These are phyloP conservation scores for Apophysomyces trapeziformis DNA, from an alignment of 371 early-diverging fungal genomes.

Conservation along the genomic window DNA sequence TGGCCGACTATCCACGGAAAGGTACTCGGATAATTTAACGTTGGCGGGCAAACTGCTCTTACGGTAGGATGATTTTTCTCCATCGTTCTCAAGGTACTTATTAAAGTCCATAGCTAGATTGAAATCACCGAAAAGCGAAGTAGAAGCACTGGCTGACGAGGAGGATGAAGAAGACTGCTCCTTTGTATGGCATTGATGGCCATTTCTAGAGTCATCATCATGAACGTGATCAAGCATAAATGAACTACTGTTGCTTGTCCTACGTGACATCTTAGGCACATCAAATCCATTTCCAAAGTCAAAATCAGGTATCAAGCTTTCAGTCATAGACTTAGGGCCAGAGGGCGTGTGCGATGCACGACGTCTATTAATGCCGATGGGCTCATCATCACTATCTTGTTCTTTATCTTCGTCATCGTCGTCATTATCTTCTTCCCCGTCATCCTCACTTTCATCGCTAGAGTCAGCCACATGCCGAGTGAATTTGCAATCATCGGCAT, in stretches of 20 bases:
- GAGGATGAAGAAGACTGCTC: constrained; percentile 19
- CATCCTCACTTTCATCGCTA: constrained; percentile 52
- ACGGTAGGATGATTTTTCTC: constrained; percentile 17
- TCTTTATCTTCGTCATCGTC: constrained; percentile 38
- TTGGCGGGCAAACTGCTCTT: constrained; percentile 37
- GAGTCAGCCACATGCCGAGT: constrained; percentile 48
- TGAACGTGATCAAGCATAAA: constrained; percentile 4
- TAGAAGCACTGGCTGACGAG: constrained; percentile 17
- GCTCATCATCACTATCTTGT: constrained; percentile 47
- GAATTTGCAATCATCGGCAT: constrained; percentile 28
- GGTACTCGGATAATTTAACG: constrained; percentile 20
- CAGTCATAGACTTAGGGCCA: constrained; percentile 21
- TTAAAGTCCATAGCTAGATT: constrained; percentile 38
- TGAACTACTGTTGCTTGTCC: background rate
- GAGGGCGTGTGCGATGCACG: constrained; percentile 1
- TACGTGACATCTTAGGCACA: constrained; percentile 23
- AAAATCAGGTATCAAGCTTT: constrained; percentile 47
- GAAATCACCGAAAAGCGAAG: constrained; percentile 53
- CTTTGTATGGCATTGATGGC: constrained; percentile 16
- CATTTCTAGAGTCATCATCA: background rate
- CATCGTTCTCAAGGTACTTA: constrained; percentile 36
- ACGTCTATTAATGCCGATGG: constrained; percentile 34
- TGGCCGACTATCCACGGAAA: constrained; percentile 20
- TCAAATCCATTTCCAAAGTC: constrained; percentile 57
- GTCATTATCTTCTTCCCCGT: constrained; percentile 30